Base-by-base conservation (phyloP, 768 basidiomycete genomes). In the Amanita fuliginea region DNA sequence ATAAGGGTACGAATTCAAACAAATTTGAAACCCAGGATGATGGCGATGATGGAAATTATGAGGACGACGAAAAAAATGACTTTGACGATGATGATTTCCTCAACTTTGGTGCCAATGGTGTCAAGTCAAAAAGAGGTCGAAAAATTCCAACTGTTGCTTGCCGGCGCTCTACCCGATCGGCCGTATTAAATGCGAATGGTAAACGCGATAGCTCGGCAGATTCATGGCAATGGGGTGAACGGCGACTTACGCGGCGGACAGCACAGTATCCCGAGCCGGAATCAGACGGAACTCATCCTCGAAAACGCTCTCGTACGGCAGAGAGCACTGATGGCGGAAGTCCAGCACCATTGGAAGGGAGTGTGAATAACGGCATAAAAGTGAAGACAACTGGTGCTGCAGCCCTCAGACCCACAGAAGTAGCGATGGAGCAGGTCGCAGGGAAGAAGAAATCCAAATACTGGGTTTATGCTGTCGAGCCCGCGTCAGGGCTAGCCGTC, bases 391-490 rank as follows among this genome's bases (percentile, higher is more conserved):
- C 74, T 42, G 77, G 82, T 39, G 80, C 82, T 0, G 79, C 84
- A 13, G 78, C 77, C 32, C 60, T 86, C 54, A 87, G 81, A 59
- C 76, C 83, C 11, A 80, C 71, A 32, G 86, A 91, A 60, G 68
- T 80, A 37, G 83, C 83, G n/a, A 54, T 87, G 60, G 87, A 87
- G 51, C 75, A 82, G 52, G 72, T 87, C 19, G 79, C 77, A 30
- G 86, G 87, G 53, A 87, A 83, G 69, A 90, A 86, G 68, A 81
- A 75, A 63, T 90, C 88, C 59, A 89, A 85, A 59, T 90, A 81
- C 62, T 89, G 88, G 87, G 83, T 84, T 39, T 92, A 92, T 55
- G 88, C 88, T 16, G 85, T 91, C 21, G 88, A 91, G 56, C 83
- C 86, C 1, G 57, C 76, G 6, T 11, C 33, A 32, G 49, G 49